Evolutionary conservation across 306 rosid species (phyloP), one percentile per base, ranked within the genome.

Genomic region (Prunus davidiana): DNA sequence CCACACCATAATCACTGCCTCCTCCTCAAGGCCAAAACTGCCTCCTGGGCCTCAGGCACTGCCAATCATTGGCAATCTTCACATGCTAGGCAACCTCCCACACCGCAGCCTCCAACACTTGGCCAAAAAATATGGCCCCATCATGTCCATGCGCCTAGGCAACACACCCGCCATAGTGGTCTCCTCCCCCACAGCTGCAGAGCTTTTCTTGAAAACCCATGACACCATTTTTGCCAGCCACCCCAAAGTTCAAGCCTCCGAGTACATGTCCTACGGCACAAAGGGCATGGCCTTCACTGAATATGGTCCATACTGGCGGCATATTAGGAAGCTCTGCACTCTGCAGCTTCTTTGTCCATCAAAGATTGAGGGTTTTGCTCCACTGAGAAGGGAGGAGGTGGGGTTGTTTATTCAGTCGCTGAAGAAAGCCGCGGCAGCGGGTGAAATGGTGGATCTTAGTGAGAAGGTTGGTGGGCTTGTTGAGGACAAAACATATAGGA

Each of bases 121-220:
- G 24, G 85, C 92, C 54, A 68, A 15, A 61, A 72, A 46, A 69
- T 64, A 88, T 72, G 92, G 92, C 3, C 81, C 87, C 57, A 72
- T 86, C 25, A 86, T 88, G 92, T 79, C 71, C 63, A 50, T 84
- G 8, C 64, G 86, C 18, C 61, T 88, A 5, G 89, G 87, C 55
- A 73, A 60, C n/a, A 81, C 79, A 3, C 79, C 82, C 30, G 4
- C 85, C 56, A 65, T 88, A 12, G 83, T 73, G 5, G 41, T 72
- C 76, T 57, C 76, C 12, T 72, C 76, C 67, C 67, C 76, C 47
- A 56, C 38, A 72, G 67, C 55, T 27, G 76, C 56, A 0, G 76
- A 72, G 76, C 16, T 72, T 7, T 72, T 72, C 67, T 22, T 74
- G 11, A 61, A 61, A 46, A 61, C 70, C 22, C 70, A 74, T 5